Evolutionary conservation across 306 rosid genomes (phyloP).

Genomic region (Quercus robur): DNA sequence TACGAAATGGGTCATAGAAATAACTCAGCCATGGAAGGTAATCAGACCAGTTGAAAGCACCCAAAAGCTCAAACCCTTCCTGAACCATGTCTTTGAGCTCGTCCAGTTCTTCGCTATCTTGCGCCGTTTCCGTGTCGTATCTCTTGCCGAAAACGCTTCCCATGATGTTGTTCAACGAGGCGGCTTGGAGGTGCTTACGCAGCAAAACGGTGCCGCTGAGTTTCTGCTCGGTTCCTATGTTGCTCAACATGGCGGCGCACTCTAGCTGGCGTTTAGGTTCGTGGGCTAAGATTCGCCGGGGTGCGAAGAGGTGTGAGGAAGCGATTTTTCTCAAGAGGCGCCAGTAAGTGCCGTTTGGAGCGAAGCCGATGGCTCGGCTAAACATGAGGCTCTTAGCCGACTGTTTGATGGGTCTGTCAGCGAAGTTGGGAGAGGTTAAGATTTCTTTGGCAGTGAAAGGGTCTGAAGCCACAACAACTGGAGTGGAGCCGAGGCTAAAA

Average conservation of each 20-base stretch:
- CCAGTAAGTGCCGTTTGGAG: constrained; percentile 58
- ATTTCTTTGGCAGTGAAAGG: constrained; percentile 43
- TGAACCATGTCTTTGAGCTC: constrained; percentile 40
- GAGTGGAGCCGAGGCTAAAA: constrained; percentile 53
- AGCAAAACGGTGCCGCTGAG: neutral
- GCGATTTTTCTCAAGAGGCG: constrained; percentile 44
- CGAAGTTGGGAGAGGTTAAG: constrained; percentile 42
- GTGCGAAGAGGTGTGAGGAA: constrained; percentile 49
- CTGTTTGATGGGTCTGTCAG: constrained; percentile 51
- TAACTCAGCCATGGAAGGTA: constrained; percentile 43
- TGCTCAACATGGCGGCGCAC: constrained; percentile 34
- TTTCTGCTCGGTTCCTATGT: constrained; percentile 21
- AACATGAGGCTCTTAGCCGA: constrained; percentile 52
- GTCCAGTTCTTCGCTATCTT: neutral
- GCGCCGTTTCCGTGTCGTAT: constrained; percentile 20
- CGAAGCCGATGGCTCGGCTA: constrained; percentile 58
- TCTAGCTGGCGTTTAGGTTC: constrained; percentile 37
- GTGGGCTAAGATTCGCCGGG: constrained; percentile 43
- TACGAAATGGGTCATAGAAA: constrained; percentile 37
- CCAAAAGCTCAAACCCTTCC: constrained; percentile 57
- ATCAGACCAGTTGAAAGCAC: constrained; percentile 56
- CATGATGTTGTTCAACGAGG: constrained; percentile 51
- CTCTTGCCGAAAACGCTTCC: constrained; percentile 43
- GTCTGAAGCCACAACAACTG: constrained; percentile 45
- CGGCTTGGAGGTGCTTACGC: constrained; percentile 36